These are phyloP conservation scores for Paramecium caudatum DNA, from an alignment of 73 alveolate species.

Conservation along the genomic window DNA sequence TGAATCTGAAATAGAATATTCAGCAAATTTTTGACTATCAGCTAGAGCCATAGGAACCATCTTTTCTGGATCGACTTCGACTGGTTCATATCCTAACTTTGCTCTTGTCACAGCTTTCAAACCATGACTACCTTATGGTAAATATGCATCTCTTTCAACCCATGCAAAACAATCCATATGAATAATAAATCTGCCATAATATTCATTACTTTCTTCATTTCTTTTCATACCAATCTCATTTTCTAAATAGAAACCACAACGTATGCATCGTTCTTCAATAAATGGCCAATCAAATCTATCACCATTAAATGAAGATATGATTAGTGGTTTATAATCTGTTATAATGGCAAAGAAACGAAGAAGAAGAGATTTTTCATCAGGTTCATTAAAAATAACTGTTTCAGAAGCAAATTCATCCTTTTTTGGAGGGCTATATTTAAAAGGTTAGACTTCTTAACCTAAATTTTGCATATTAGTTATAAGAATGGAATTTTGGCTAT, in stretches of 20 bases:
- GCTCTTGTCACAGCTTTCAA: conserved; percentile 99
- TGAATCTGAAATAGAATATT: conserved; percentile 99
- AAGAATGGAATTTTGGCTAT: conserved; percentile 93
- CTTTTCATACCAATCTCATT: conserved; percentile 93
- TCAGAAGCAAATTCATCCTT: conserved; percentile 95
- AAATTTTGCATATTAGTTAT: conserved; percentile 93
- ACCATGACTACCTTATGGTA: conserved; percentile 99
- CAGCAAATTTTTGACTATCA: conserved; percentile 98
- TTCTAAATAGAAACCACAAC: conserved; percentile 92
- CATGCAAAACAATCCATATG: conserved; percentile 99
- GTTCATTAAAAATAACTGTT: conserved; percentile 93
- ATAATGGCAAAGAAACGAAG: conserved; percentile 82
- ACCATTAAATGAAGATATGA: conserved; percentile 98
- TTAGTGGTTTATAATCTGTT: conserved; percentile 81
- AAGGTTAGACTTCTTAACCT: conserved; percentile 92
- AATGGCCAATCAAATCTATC: conserved; percentile 99
- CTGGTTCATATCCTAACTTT: conserved; percentile 99
- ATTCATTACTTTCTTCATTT: conserved; percentile 85
- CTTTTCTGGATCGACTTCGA: conserved; percentile 99
- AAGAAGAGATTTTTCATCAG: conserved; percentile 90
- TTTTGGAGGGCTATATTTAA: conserved; percentile 97
- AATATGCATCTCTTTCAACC: conserved; percentile 99
- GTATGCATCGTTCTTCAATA: conserved; percentile 87
- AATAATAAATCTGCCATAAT: conserved; percentile 91
- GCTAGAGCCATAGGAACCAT: conserved; percentile 98